phyloP scores from a whole-genome alignment of 345 rosid genomes.

The Dimocarpus longan region DNA sequence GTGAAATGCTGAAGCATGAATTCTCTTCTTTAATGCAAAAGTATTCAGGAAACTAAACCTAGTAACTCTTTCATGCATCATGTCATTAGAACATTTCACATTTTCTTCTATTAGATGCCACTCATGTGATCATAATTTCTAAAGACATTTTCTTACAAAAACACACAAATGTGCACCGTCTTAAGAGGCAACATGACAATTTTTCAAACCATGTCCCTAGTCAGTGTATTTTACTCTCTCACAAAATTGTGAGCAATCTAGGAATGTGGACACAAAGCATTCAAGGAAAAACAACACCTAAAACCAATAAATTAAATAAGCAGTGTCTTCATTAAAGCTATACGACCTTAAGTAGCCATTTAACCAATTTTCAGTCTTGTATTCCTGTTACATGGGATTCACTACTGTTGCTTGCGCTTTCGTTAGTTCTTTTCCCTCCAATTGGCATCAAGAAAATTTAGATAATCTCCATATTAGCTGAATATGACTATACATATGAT shows the following conservation, averaged over 20 bases:
- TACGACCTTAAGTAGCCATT: background rate
- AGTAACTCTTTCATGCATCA: background rate
- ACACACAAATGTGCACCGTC: background rate
- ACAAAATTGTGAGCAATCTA: background rate
- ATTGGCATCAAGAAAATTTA: too few relatives aligned
- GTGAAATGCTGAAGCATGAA: background rate
- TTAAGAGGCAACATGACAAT: background rate
- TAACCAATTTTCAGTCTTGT: too few relatives aligned
- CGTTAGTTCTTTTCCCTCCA: too few relatives aligned
- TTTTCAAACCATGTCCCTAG: background rate
- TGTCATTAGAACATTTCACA: background rate
- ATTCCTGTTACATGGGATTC: too few relatives aligned
- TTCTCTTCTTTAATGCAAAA: conserved; percentile 1
- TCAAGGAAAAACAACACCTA: background rate
- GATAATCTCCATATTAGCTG: too few relatives aligned
- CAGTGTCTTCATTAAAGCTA: background rate
- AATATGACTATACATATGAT: too few relatives aligned
- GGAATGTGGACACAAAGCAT: background rate
- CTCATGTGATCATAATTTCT: background rate
- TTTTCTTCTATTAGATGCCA: background rate
- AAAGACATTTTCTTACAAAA: background rate
- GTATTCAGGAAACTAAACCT: background rate
- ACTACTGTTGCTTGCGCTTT: too few relatives aligned
- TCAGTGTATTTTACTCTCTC: background rate
- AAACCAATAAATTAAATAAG: background rate